Percentiles rank a stretch among this genome's conserved stretches.
These are phyloP conservation scores for Pachyrhizus erosus DNA, from an alignment of 306 rosid genomes.

Conservation along the genomic window DNA sequence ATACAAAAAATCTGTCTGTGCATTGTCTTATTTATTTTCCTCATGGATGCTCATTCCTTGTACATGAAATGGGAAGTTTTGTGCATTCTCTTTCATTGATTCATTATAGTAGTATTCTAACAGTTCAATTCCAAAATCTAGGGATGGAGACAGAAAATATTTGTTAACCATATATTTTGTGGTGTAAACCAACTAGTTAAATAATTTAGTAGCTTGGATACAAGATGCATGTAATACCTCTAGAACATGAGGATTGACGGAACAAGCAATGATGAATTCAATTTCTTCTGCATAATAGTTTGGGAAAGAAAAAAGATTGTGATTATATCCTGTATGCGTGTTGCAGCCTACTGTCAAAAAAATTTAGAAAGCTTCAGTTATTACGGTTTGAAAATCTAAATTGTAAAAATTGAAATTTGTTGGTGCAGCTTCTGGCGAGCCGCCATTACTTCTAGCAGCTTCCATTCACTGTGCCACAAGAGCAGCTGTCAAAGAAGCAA, in stretches of 20 bases:
- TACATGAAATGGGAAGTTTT: slow-evolving; percentile 15
- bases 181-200: background rate
- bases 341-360: background rate
- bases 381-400: background rate
- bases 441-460: slow-evolving; percentile 80
- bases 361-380: background rate
- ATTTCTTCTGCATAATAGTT: background rate
- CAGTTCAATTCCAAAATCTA: background rate
- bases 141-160: background rate
- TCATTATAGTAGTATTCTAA: background rate
- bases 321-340: background rate
- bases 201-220: background rate
- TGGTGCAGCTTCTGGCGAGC: slow-evolving; percentile 94
- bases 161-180: background rate
- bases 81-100: background rate
- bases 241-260: background rate
- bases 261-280: background rate
- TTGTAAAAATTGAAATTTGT: background rate
- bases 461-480: slow-evolving; percentile 90
- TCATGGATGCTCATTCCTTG: background rate
- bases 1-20: background rate
- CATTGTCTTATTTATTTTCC: slow-evolving; percentile 6
- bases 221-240: background rate
- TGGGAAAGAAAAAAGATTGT: background rate
- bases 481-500: slow-evolving; percentile 82